Evolutionary conservation across 2,329 filamentous ascomycete species (phyloP), one percentile per base, ranked within the genome.

Genomic region (Coniosporium tulheliwenetii): DNA sequence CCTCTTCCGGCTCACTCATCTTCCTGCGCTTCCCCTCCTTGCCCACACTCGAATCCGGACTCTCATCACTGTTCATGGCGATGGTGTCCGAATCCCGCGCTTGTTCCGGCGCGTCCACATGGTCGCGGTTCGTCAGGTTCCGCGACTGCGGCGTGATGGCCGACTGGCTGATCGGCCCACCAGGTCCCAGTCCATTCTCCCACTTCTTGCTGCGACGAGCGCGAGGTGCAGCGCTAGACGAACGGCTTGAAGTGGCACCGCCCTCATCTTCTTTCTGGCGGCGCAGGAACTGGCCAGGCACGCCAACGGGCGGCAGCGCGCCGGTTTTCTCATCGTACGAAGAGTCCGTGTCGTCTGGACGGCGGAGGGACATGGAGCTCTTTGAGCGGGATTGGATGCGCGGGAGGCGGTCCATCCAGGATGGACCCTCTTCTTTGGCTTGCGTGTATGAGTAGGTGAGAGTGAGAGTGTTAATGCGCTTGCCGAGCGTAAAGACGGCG

Each of bases 391-490:
- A 95, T 48, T 85, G 81, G 30, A 81, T 77, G 38, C 77, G 70
- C 5, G 91, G 91, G 36, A 98, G 67, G 41, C 91, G 75, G 50
- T 93, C 91, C 83, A 96, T 93, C 91, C 91, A 98, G 1, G 78
- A 78, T 2, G 86, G 83, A 0, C 86, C 85, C 31, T 93, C 85
- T 42, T 94, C 89, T 39, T 82, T 83, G 13, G 80, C 86, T 45
- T 81, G 77, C 0, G 91, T 98, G 64, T 96, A 98, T 0, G 91
- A 95, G 75, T 98, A 84, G 41, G 91, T 95, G 45, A 98, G 70
- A 1, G 85, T 87, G 49, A 98, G 65, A 0, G 91, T 96, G 64
- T 96, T 96, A 73, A 98, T 98, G 45, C 84, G 87, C 62, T 96
- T 98, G 52, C 91, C 91, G 1, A 98, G 75, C 0, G 91, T 96